Percentiles rank a stretch among this genome's conserved stretches.
phyloP scores from a whole-genome alignment of 2,329 filamentous ascomycete genomes.

The Botrytis squamosa region DNA sequence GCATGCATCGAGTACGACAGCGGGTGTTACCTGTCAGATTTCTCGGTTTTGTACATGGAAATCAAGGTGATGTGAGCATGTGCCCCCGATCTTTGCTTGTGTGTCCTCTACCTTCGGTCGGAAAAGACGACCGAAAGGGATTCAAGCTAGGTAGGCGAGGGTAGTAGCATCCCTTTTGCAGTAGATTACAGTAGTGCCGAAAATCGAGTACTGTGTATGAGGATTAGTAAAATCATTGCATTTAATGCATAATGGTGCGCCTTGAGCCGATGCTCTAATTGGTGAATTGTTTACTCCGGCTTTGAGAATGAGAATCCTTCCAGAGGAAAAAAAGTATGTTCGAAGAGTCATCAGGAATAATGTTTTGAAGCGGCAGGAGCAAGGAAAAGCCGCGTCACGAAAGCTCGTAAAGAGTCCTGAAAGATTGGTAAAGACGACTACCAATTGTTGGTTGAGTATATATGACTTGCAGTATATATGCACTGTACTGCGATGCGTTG shows the following conservation, averaged over 20 bases:
- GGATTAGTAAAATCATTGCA: slow-evolving; percentile 5
- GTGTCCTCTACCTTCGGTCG: not conserved
- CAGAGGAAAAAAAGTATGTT: not conserved
- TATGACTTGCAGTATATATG: slow-evolving; percentile 18
- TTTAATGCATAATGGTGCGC: slow-evolving; percentile 9
- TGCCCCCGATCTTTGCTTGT: not conserved
- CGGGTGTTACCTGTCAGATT: slow-evolving; percentile 21
- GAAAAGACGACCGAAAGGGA: not conserved
- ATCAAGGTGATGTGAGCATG: slow-evolving; percentile 7
- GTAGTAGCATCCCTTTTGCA: slow-evolving; percentile 1
- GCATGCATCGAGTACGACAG: slow-evolving; percentile 10
- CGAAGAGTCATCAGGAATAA: slow-evolving; percentile 9
- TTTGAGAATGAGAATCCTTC: slow-evolving; percentile 11
- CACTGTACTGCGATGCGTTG: slow-evolving; percentile 8
- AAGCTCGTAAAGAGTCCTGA: not conserved
- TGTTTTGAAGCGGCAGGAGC: slow-evolving; percentile 1
- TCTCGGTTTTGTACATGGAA: slow-evolving; percentile 1
- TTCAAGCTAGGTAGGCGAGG: not conserved
- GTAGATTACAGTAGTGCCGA: slow-evolving; percentile 14
- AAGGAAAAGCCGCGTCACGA: slow-evolving; percentile 11
- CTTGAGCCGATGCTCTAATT: not conserved
- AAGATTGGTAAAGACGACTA: not conserved
- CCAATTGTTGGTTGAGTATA: slow-evolving; percentile 17
- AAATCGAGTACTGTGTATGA: slow-evolving; percentile 9
- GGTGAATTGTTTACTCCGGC: not conserved